Base-by-base conservation (phyloP, 1,284 basidiomycete genomes). In the Blastosporella zonata region DNA sequence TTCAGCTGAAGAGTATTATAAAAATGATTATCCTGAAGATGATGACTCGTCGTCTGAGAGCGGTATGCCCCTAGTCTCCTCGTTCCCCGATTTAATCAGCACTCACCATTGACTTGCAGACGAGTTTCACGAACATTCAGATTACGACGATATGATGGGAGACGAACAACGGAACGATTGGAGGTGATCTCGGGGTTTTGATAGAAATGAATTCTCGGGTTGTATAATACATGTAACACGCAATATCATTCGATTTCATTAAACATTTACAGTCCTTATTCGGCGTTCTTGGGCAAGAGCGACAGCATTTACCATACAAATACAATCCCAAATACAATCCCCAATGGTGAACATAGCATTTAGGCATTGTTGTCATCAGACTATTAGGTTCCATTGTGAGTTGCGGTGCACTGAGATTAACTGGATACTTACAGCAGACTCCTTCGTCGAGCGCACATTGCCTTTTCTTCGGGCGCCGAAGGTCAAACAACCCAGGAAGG, bases 21-120 rank as follows among this genome's bases (percentile, higher is more conserved):
- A 78, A 57, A 90, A 90, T 52, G 87, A 90, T 58, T 90, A 90
- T 58, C 87, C 87, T 0, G 87, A 90, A 10, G 84, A 83, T 48
- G 85, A 87, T 45, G 72, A 77, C 29, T 66, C 72, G 8, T 60
- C 64, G 18, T 75, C 73, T 43, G 64, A 65, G 25, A 75, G 73
- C 59, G 75, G 72, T 76, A 53, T n/a, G 55, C 47, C 3, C 6
- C 15, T 25, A 31, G 5, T 31, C 25, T 12, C 21, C 6, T 50
- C 22, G 51, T 55, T 20, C 47, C 8, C 33, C n/a, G n/a, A 47
- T 18, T 9, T 22, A 18, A 37, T 43, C 25, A 41, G 13, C 37
- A 39, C 46, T 57, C 29, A 53, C 22, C 34, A 45, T 20, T 15
- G 31, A 36, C 22, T 17, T 27, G 8, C 43, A 75, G 75, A 77